Evolutionary conservation across 441 rosid genomes (phyloP).

Genomic region (Pelargonium fulgidum): DNA sequence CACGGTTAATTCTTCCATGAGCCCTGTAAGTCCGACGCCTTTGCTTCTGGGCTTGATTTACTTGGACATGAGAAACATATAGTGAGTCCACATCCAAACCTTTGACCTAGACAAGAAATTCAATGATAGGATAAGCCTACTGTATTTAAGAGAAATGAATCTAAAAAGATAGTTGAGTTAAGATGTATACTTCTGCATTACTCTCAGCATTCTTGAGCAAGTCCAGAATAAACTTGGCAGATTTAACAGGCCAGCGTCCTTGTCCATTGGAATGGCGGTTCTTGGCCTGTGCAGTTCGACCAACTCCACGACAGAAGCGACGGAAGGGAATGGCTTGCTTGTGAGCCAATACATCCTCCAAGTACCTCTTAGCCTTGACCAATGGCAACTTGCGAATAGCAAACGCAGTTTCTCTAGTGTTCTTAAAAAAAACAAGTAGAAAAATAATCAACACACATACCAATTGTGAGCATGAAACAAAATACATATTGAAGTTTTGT

Average conservation of each 20-base stretch:
- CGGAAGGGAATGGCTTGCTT: constrained; percentile 97
- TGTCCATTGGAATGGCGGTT: constrained; percentile 72
- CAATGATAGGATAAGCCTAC: not conserved
- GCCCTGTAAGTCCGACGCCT: constrained; percentile 90
- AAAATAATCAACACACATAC: too few species aligned
- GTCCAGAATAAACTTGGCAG: constrained; percentile 76
- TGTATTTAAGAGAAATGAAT: not conserved
- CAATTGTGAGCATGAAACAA: too few species aligned
- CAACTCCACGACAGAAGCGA: constrained; percentile 89
- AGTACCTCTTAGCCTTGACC: constrained; percentile 81
- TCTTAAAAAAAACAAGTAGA: constrained; percentile 30
- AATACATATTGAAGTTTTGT: not conserved
- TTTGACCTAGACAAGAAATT: constrained; percentile 50
- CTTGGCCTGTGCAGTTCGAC: constrained; percentile 96
- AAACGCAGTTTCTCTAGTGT: constrained; percentile 83
- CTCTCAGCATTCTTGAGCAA: constrained; percentile 92
- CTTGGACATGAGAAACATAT: constrained; percentile 79
- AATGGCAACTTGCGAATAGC: constrained; percentile 70
- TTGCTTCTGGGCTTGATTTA: constrained; percentile 96
- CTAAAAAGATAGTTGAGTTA: not conserved
- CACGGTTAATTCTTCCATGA: constrained; percentile 97
- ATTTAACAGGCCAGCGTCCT: constrained; percentile 66
- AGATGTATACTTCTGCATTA: constrained; percentile 61
- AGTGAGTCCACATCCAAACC: constrained; percentile 93
- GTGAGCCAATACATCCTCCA: constrained; percentile 94